These are phyloP conservation scores for Heterobasidion irregulare DNA, from an alignment of 1,284 basidiomycete genomes.

Conservation along the genomic window DNA sequence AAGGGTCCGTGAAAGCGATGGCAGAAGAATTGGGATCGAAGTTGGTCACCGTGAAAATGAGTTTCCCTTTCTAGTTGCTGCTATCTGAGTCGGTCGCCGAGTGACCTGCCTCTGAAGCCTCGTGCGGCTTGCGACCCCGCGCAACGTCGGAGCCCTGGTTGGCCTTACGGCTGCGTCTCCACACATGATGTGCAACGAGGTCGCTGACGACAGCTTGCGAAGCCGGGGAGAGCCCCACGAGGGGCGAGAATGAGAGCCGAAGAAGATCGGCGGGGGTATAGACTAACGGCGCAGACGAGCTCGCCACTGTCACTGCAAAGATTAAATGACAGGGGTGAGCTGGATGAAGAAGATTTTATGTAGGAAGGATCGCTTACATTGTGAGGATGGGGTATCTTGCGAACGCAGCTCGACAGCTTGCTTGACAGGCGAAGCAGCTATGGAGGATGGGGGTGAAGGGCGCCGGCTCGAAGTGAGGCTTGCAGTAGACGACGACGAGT, in stretches of 20 bases:
- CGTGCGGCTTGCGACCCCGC: too few species aligned
- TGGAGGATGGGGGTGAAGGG: background rate
- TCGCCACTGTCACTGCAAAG: background rate
- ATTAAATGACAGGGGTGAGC: background rate
- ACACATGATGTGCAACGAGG: conserved; percentile 11
- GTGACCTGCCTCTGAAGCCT: too few species aligned
- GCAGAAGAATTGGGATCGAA: too few species aligned
- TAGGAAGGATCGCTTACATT: background rate
- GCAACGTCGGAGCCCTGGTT: too few species aligned
- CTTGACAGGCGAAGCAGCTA: background rate
- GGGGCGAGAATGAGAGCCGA: conserved; percentile 10
- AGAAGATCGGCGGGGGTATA: conserved; percentile 10
- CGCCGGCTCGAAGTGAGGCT: background rate
- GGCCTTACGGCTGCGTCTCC: conserved; percentile 6
- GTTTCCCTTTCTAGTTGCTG: too few species aligned
- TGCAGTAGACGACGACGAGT: background rate
- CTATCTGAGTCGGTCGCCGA: too few species aligned
- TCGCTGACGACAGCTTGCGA: conserved; percentile 8
- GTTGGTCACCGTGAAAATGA: too few species aligned
- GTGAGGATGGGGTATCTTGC: background rate
- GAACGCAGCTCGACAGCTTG: too few species aligned
- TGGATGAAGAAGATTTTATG: background rate
- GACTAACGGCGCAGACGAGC: background rate
- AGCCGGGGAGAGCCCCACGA: conserved; percentile 7
- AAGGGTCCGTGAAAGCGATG: too few species aligned